Evolutionary conservation across 306 rosid genomes (phyloP), one percentile per base, ranked within the genome.

Genomic region (Erythrophleum fordii): DNA sequence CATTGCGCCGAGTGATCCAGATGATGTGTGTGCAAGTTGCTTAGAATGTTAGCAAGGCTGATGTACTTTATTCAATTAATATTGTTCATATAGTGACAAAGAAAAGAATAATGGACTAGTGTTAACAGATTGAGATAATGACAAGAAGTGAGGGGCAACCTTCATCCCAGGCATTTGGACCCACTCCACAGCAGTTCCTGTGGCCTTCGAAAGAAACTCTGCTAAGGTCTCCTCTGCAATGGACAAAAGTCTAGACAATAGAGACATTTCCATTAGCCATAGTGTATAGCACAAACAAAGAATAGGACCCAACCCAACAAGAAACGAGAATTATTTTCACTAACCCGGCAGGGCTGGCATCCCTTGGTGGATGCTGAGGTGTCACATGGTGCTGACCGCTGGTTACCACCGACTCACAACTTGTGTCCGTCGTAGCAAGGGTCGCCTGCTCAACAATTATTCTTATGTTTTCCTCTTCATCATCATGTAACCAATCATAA

Each of bases 141-240:
- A 75, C 41, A 64, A 55, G 67, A 72, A 83, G 65, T 10, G 18
- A 28, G 85, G 11, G 75, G 78, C 51, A 75, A 95, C 99, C 99
- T 95, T 95, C 99, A 95, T 95, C 89, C 99, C 99, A 84, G 99
- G 99, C 97, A 95, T 84, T 89, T 95, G 99, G 97, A 95, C 97
- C 99, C 99, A 95, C 97, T 95, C 99, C 73, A 95, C 98, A 80
- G 99, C 99, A 85, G 99, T 95, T 86, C 99, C 99, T 81, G 99
- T 95, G 61, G 99, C 99, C 97, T 95, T 95, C 52, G 99, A 95
- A 69, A 95, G 95, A 95, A 95, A 95, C 97, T 95, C 99, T 92
- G 99, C 88, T 93, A 95, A 93, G 86, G 99, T 95, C 87, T 95
- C 99, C 88, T 95, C 97, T 83, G 99, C 99, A 73, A 95, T 95